These are phyloP conservation scores for Amanita molliuscula DNA, from an alignment of 768 basidiomycete species.

Conservation along the genomic window DNA sequence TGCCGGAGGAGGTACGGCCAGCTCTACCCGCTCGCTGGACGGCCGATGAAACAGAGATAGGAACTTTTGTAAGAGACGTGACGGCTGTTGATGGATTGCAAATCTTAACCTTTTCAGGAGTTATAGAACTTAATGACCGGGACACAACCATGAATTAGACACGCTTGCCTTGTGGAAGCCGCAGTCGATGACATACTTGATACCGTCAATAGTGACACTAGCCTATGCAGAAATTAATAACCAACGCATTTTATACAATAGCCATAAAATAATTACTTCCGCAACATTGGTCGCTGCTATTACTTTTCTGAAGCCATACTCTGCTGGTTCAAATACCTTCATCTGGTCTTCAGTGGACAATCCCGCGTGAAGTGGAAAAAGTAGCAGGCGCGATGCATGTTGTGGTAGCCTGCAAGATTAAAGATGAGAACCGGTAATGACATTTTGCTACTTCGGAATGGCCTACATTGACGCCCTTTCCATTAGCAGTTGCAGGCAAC, in stretches of 20 bases:
- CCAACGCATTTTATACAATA: neutral
- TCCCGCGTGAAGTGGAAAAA: conserved; percentile 82
- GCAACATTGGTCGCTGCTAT: conserved; percentile 95
- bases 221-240: conserved; percentile 37
- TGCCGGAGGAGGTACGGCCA: conserved; percentile 84
- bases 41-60: conserved; percentile 82
- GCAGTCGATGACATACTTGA: conserved; percentile 88
- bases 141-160: neutral
- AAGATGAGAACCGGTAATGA: conserved; percentile 2
- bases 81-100: conserved; percentile 84
- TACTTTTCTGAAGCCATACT: conserved; percentile 76
- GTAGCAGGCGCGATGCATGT: conserved; percentile 45
- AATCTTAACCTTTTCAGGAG: conserved; percentile 60
- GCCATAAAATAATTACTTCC: conserved; percentile 39
- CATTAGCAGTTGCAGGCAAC: conserved; percentile 68
- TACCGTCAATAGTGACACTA: conserved; percentile 93
- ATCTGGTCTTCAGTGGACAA: conserved; percentile 84
- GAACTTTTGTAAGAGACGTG: conserved; percentile 74
- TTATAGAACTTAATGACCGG: neutral
- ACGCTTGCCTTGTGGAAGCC: conserved; percentile 84
- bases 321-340: conserved; percentile 68
- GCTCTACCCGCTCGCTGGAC: conserved; percentile 92
- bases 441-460: neutral
- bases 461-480: conserved; percentile 67
- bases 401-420: conserved; percentile 32